A percentile compares a stretch with the other conserved stretches of the same genome.
Evolutionary conservation across 768 basidiomycete species (phyloP).

Genomic region (Lyophyllum semitale): DNA sequence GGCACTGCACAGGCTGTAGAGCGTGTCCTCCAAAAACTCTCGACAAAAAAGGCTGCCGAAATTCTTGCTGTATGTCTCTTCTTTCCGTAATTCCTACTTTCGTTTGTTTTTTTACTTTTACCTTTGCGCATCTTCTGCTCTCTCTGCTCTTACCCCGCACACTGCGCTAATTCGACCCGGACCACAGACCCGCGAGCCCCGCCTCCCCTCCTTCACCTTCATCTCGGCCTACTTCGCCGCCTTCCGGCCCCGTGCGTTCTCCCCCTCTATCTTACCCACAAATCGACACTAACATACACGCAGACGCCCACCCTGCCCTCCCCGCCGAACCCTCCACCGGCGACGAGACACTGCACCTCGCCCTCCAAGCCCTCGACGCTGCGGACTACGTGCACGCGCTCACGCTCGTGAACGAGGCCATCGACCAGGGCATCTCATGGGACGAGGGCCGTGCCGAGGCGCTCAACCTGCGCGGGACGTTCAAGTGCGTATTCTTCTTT

Average conservation of each 20-base stretch:
- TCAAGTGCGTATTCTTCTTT: slow-evolving; percentile 67
- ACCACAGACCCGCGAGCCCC: slow-evolving; percentile 67
- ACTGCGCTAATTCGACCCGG: not conserved
- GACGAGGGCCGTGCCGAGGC: slow-evolving; percentile 81
- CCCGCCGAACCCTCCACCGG: slow-evolving; percentile 78
- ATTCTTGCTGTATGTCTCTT: slow-evolving; percentile 63
- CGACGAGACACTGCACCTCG: slow-evolving; percentile 80
- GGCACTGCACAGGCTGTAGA: slow-evolving; percentile 80
- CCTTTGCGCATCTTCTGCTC: too few relatives aligned
- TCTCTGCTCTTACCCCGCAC: not conserved
- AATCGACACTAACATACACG: not conserved
- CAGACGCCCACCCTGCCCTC: slow-evolving; percentile 68
- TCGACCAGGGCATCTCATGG: slow-evolving; percentile 85
- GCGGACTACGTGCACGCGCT: slow-evolving; percentile 83
- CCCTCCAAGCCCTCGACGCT: slow-evolving; percentile 81
- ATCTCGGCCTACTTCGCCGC: slow-evolving; percentile 96
- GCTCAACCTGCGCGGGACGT: slow-evolving; percentile 91
- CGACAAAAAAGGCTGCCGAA: slow-evolving; percentile 70
- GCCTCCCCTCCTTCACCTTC: slow-evolving; percentile 88
- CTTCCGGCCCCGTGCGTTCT: slow-evolving; percentile 81
- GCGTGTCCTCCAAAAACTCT: slow-evolving; percentile 85
- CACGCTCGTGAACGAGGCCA: slow-evolving; percentile 77
- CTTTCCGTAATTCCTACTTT: too few relatives aligned
- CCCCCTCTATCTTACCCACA: not conserved
- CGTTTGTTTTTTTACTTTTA: not conserved